Percentiles rank a stretch among this genome's conserved stretches.
These are phyloP conservation scores for Talaromyces adpressus DNA, from an alignment of 495 filamentous ascomycete species.

Conservation along the genomic window DNA sequence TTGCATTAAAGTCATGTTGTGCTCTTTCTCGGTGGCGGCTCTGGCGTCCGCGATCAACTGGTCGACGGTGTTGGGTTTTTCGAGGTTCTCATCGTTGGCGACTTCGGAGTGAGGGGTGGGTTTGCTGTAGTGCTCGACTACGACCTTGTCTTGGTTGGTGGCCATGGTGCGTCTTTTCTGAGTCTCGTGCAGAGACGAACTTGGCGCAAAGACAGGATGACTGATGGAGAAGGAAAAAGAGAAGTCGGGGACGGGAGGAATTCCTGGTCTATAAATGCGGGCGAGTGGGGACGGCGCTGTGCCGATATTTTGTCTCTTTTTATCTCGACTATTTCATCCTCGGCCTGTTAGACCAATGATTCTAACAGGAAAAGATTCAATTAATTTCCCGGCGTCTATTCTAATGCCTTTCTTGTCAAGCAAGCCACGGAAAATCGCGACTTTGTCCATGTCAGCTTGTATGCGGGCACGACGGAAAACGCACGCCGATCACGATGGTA, in stretches of 20 bases:
- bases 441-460: not conserved
- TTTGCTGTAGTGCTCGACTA: not conserved
- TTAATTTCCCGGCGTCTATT: not conserved
- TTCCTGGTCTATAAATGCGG: not conserved
- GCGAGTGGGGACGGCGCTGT: not conserved
- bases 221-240: not conserved
- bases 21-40: constrained; percentile 40
- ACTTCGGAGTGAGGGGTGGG: too few species aligned
- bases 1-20: constrained; percentile 36
- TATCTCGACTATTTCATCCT: not conserved
- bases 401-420: not conserved
- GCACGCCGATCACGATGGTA: not conserved
- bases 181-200: not conserved
- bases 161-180: not conserved
- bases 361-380: not conserved
- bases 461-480: not conserved
- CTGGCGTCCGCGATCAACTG: constrained; percentile 36
- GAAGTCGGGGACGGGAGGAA: not conserved
- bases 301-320: not conserved
- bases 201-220: not conserved
- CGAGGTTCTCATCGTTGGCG: not conserved
- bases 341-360: too few species aligned
- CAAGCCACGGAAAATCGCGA: not conserved
- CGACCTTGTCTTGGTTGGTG: not conserved
- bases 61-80: constrained; percentile 16